A percentile compares a stretch with the other conserved stretches of the same genome.
Evolutionary conservation across 75 land plant species (phyloP).

Genomic region (Larix kaempferi): DNA sequence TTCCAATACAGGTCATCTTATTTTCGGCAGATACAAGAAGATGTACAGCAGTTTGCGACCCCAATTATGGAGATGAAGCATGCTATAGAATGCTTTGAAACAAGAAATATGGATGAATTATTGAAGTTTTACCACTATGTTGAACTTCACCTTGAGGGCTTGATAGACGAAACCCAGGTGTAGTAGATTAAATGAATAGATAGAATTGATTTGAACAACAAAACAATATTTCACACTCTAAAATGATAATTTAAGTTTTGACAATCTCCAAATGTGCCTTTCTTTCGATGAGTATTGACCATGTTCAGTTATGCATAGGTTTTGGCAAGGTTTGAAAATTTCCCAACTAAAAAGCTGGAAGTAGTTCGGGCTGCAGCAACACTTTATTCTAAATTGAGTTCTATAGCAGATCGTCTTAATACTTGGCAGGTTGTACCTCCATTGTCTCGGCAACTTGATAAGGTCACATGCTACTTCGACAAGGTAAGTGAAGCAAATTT

Average conservation of each 20-base stretch:
- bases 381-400: conserved; percentile 33
- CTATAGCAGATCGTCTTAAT: conserved; percentile 21
- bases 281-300: background rate
- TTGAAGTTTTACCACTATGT: conserved; percentile 44
- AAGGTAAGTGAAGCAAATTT: conserved; percentile 33
- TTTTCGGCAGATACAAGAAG: conserved; percentile 54
- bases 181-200: background rate
- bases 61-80: conserved; percentile 45
- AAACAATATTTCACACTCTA: background rate
- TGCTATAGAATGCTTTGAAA: conserved; percentile 37
- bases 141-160: conserved; percentile 41
- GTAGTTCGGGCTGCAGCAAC: conserved; percentile 54
- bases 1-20: conserved; percentile 25
- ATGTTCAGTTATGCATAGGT: conserved; percentile 31
- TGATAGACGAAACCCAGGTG: conserved; percentile 72
- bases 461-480: conserved; percentile 44
- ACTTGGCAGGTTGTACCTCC: conserved; percentile 58
- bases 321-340: conserved; percentile 65
- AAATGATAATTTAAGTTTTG: background rate
- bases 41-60: conserved; percentile 41
- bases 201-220: background rate
- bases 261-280: no score
- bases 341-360: conserved; percentile 66
- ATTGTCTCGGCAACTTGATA: conserved; percentile 35
- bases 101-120: conserved; percentile 58